Evolutionary conservation across 176 grass and related monocot species (phyloP), one percentile per base, ranked within the genome.

Genomic region (Bolboschoenus planiculmis): DNA sequence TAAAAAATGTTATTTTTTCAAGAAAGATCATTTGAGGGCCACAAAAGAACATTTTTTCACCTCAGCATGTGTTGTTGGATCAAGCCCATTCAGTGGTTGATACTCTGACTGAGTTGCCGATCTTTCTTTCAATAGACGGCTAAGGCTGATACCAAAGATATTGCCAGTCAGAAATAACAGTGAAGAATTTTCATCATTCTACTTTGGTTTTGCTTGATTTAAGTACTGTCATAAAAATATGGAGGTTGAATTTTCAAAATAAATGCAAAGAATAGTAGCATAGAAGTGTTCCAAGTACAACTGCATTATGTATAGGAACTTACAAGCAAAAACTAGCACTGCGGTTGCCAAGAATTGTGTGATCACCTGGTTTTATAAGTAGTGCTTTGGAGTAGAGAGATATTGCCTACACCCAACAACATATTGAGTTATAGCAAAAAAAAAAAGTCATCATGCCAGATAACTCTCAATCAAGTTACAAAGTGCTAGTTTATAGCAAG

Each of bases 11-110:
- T n/a, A 64, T 48, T 57, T 33, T 83, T 58, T 60, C 60, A 76
- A 74, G 55, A 15, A 14, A 46, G 31, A 83, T 85, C 64, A 87
- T 57, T 73, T 64, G 78, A 80, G 36, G 61, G 61, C 53, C 66
- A 79, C 56, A 86, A 29, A 34, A 83, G 4, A 47, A 70, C 63
- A 60, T 37, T 42, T 24, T 58, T 81, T 86, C 79, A 95, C 96
- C 87, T 99, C 96, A 34, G 93, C 96, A 95, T 99, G 89, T 33
- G 86, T 95, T 89, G 90, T 99, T 63, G 96, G 96, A 89, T 99
- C 96, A 84, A 99, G 91, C 8, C 96, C 96, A 89, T 99, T 89
- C 65, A 99, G 36, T 23, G 92, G 89, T 58, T 99, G 62, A 84
- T 87, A 87, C 81, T 99, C 96, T 80, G 96, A 99, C 61, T 95